phyloP scores from a whole-genome alignment of 331 rosid species.

The Malus hybrid region DNA sequence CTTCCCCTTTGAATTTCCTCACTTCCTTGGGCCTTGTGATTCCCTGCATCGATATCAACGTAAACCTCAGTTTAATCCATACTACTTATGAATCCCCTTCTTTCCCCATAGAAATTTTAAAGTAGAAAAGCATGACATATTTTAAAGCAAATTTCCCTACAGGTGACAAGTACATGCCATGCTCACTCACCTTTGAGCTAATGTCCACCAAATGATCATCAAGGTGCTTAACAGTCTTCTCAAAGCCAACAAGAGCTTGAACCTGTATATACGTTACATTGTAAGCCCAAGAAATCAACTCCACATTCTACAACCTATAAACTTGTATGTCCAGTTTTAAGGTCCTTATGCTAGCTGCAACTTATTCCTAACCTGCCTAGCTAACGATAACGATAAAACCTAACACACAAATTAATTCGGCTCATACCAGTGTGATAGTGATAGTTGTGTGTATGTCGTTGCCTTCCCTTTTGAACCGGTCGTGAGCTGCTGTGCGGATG shows the following conservation, averaged over 20 bases:
- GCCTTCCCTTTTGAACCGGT: conserved; percentile 76
- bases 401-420: background rate
- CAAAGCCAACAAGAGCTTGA: conserved; percentile 95
- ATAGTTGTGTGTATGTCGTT: conserved; percentile 73
- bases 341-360: background rate
- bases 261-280: conserved; percentile 33
- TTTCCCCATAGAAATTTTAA: too few species aligned
- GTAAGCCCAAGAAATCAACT: conserved; percentile 10
- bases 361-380: background rate
- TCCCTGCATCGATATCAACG: conserved; percentile 38
- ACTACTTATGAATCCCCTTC: too few species aligned
- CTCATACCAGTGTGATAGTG: conserved; percentile 80
- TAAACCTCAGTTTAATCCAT: background rate
- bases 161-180: background rate
- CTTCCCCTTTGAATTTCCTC: conserved; percentile 84
- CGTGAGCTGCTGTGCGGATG: conserved; percentile 82
- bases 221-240: conserved; percentile 77
- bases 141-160: background rate
- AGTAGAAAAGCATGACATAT: too few species aligned
- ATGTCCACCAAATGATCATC: conserved; percentile 81
- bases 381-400: background rate
- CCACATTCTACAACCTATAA: background rate
- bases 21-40: conserved; percentile 85
- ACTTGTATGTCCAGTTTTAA: background rate
- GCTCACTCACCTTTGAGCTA: conserved; percentile 64